These are phyloP conservation scores for Colletotrichum sp. DNA, from an alignment of 2,329 filamentous ascomycete species.

Conservation along the genomic window DNA sequence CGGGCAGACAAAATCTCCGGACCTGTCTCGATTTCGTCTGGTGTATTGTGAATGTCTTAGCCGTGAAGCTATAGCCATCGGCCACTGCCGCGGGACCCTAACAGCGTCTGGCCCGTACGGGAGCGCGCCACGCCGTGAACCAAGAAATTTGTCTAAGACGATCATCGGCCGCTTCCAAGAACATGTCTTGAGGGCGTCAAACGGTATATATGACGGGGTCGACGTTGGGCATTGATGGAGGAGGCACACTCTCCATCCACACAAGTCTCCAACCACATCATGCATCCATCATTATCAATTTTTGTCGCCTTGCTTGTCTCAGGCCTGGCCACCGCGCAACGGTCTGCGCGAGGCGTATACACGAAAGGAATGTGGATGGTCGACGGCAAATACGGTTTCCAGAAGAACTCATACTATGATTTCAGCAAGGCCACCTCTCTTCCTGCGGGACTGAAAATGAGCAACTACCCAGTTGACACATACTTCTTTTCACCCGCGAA, in stretches of 20 bases:
- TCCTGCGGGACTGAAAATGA: conserved; percentile 24
- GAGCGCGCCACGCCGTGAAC: background rate
- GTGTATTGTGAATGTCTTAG: background rate
- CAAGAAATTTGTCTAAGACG: background rate
- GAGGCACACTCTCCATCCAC: background rate
- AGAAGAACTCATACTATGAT: background rate
- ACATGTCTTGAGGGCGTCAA: background rate
- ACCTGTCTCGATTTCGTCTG: background rate
- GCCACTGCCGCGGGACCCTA: background rate
- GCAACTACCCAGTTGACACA: conserved; percentile 22
- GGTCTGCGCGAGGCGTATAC: background rate
- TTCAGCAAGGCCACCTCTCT: conserved; percentile 6
- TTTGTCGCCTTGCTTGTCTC: background rate
- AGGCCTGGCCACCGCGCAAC: background rate
- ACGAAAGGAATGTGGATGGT: background rate
- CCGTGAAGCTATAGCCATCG: background rate
- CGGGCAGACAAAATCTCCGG: background rate
- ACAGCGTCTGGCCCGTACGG: background rate
- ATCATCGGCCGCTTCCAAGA: background rate
- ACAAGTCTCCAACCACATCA: background rate
- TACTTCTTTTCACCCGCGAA: conserved; percentile 21
- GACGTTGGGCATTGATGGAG: background rate
- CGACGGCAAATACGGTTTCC: background rate
- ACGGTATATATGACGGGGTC: background rate
- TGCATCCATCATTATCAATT: background rate